Evolutionary conservation across 2,329 filamentous ascomycete genomes (phyloP).

Genomic region (Volutella citrinella): DNA sequence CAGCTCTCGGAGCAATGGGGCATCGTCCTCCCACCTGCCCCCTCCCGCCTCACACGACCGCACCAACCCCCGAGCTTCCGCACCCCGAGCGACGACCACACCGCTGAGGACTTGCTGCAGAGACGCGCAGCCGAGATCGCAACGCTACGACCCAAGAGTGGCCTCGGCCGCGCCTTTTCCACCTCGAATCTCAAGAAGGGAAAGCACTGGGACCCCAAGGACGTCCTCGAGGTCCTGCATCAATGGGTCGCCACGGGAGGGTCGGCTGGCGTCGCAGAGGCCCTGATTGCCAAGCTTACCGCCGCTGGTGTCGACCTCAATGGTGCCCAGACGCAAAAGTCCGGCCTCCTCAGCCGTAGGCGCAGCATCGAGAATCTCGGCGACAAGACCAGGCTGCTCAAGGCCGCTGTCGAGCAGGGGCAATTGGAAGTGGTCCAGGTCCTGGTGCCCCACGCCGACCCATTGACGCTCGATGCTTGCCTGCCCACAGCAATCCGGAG

Average conservation of each 20-base stretch:
- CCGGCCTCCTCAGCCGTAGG: slow-evolving; percentile 45
- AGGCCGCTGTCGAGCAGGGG: slow-evolving; percentile 47
- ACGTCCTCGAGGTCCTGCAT: slow-evolving; percentile 51
- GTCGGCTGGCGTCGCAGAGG: slow-evolving; percentile 54
- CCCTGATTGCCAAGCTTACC: slow-evolving; percentile 48
- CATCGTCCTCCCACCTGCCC: slow-evolving; percentile 39
- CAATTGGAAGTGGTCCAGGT: slow-evolving; percentile 53
- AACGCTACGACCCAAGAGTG: slow-evolving; percentile 36
- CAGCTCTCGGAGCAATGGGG: slow-evolving; percentile 51
- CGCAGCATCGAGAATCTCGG: slow-evolving; percentile 47
- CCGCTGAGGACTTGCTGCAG: slow-evolving; percentile 54
- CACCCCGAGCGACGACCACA: slow-evolving; percentile 46
- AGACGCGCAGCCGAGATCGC: slow-evolving; percentile 37
- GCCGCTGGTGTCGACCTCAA: slow-evolving; percentile 50
- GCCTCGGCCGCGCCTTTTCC: slow-evolving; percentile 37
- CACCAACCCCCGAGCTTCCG: slow-evolving; percentile 41
- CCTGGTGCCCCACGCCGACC: slow-evolving; percentile 51
- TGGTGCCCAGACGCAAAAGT: slow-evolving; percentile 45
- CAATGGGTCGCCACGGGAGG: slow-evolving; percentile 47
- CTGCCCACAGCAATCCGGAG: slow-evolving; percentile 47
- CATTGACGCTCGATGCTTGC: slow-evolving; percentile 46
- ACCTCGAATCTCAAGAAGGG: slow-evolving; percentile 40
- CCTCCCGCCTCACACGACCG: slow-evolving; percentile 40
- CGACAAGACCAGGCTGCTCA: slow-evolving; percentile 49
- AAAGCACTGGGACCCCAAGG: slow-evolving; percentile 50